Conservation (phyloP, 148 eudicot genomes). For the Talinum fruticosum region DNA sequence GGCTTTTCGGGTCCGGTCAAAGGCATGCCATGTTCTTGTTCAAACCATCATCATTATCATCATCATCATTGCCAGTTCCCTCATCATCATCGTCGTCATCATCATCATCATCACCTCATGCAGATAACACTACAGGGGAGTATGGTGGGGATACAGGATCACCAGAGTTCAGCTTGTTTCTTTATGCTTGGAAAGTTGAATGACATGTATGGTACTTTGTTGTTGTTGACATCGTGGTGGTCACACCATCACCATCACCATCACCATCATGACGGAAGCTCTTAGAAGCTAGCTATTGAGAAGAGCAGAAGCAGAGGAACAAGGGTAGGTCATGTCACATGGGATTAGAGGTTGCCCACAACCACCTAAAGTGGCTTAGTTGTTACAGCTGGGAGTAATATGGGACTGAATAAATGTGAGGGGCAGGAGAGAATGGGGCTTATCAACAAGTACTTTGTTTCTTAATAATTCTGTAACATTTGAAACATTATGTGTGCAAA, state of each 20-base stretch:
- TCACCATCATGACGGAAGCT: constrained; percentile 4
- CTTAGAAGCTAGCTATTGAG: background rate
- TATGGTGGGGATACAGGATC: constrained; percentile 29
- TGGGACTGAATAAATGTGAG: constrained; percentile 19
- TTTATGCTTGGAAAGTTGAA: constrained; percentile 94
- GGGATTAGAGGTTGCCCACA: constrained; percentile 6
- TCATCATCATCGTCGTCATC: constrained; percentile 25
- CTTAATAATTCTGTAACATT: background rate
- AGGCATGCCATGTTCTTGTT: constrained; percentile 84
- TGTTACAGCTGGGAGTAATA: constrained; percentile 13
- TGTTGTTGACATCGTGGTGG: background rate
- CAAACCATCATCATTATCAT: constrained; percentile 41
- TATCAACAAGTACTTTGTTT: background rate
- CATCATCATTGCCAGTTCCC: constrained; percentile 27
- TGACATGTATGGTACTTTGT: constrained; percentile 30
- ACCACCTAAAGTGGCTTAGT: background rate
- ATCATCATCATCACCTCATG: constrained; percentile 25
- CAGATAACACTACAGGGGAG: constrained; percentile 31
- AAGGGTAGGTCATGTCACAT: constrained; percentile 23
- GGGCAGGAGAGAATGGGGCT: constrained; percentile 2
- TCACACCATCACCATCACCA: constrained; percentile 11
- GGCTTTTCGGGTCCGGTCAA: constrained; percentile 82
- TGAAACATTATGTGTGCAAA: background rate
- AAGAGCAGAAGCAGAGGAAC: background rate
- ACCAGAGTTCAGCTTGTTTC: constrained; percentile 70